These are phyloP conservation scores for Trichoderma koningiopsis DNA, from an alignment of 2,329 filamentous ascomycete genomes.

Conservation along the genomic window DNA sequence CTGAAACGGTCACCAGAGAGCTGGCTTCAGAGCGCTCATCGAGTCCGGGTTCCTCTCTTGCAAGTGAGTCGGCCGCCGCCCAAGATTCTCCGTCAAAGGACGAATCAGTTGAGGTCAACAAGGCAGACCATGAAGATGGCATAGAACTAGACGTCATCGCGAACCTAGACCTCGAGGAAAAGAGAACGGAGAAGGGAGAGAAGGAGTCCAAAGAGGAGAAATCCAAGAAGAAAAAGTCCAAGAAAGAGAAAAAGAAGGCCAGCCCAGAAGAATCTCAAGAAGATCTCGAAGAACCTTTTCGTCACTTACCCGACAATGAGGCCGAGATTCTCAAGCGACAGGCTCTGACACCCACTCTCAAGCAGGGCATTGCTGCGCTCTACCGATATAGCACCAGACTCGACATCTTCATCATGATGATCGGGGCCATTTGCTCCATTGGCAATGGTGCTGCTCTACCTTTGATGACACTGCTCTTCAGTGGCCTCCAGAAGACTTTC, in stretches of 20 bases:
- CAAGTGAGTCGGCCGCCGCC: neutral
- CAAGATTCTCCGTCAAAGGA: neutral
- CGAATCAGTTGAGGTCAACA: neutral
- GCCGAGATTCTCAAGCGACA: constrained; percentile 68
- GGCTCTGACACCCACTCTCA: constrained; percentile 64
- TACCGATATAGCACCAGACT: constrained; percentile 70
- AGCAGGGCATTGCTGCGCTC: constrained; percentile 64
- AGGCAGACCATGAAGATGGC: neutral
- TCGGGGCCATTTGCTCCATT: constrained; percentile 67
- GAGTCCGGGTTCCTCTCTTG: neutral
- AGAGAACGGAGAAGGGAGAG: neutral
- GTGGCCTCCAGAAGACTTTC: constrained; percentile 73
- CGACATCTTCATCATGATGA: constrained; percentile 64
- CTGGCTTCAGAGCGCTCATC: neutral
- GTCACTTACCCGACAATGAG: constrained; percentile 66
- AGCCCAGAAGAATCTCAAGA: constrained; percentile 31
- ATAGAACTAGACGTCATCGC: neutral
- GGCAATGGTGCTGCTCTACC: constrained; percentile 74
- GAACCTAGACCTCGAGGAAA: neutral
- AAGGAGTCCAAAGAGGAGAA: constrained; percentile 21
- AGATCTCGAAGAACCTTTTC: constrained; percentile 56
- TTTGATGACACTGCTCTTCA: constrained; percentile 81
- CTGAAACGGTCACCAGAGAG: neutral
- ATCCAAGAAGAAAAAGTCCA: constrained; percentile 15
- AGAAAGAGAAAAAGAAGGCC: constrained; percentile 21